Conservation (phyloP, 768 basidiomycete genomes). For the Leccinellum rugosiceps region DNA sequence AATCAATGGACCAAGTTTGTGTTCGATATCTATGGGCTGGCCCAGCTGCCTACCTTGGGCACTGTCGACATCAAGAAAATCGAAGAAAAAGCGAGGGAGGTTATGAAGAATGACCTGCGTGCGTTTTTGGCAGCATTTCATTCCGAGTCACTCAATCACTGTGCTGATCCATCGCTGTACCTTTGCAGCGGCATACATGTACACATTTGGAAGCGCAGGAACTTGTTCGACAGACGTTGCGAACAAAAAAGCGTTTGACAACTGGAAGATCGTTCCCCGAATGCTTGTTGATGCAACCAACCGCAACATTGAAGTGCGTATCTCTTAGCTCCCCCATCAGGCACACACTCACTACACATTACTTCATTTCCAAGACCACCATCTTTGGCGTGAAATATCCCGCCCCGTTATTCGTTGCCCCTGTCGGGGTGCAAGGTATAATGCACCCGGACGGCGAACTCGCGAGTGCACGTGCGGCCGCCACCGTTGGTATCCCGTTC, state of each 20-base stretch:
- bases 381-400: conserved; percentile 66
- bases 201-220: conserved; percentile 77
- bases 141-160: neutral
- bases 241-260: conserved; percentile 62
- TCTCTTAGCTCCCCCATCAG: neutral
- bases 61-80: conserved; percentile 62
- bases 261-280: conserved; percentile 74
- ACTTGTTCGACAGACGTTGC: conserved; percentile 60
- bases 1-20: conserved; percentile 29
- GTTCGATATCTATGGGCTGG: conserved; percentile 16
- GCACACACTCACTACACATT: neutral
- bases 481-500: conserved; percentile 59
- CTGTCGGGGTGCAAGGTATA: conserved; percentile 78
- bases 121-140: conserved; percentile 12
- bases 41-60: conserved; percentile 38
- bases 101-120: conserved; percentile 56
- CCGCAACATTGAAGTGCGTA: conserved; percentile 56
- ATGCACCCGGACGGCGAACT: conserved; percentile 70
- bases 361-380: conserved; percentile 49
- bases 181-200: conserved; percentile 61
- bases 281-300: conserved; percentile 65
- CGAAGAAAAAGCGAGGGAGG: conserved; percentile 64
- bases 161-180: neutral
- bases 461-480: conserved; percentile 64
- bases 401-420: conserved; percentile 62